Conservation (phyloP, 2,329 filamentous ascomycete species). For the Talaromyces islandicus region DNA sequence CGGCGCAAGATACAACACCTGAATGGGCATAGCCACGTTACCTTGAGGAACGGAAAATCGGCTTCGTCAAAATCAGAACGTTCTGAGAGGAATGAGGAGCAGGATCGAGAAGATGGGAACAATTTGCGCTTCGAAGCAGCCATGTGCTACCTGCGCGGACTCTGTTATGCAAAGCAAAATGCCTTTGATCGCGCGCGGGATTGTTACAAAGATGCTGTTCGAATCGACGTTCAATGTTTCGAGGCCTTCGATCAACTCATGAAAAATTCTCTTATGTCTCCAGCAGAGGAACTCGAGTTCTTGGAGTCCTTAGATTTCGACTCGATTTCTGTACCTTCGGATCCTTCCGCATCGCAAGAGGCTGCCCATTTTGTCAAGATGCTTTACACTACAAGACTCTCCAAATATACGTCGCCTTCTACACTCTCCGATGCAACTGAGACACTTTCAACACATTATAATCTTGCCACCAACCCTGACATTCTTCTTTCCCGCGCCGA, state of each 20-base stretch:
- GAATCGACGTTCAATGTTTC: conserved; percentile 96
- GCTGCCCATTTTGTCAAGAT: conserved; percentile 91
- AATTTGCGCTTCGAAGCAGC: conserved; percentile 86
- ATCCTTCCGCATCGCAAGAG: conserved; percentile 68
- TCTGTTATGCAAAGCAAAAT: conserved; percentile 96
- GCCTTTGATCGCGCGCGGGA: conserved; percentile 95
- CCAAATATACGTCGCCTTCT: conserved; percentile 85
- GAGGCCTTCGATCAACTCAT: conserved; percentile 98
- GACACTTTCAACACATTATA: conserved; percentile 89
- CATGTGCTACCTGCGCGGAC: conserved; percentile 91
- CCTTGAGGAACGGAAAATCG: conserved; percentile 41
- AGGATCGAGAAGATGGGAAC: conserved; percentile 62
- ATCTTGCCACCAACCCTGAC: conserved; percentile 77
- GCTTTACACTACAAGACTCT: conserved; percentile 90
- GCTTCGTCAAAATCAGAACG: conserved; percentile 42
- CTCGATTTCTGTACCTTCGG: conserved; percentile 61
- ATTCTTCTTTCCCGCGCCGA: conserved; percentile 86
- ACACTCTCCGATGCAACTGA: conserved; percentile 82
- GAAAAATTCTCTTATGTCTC: conserved; percentile 87
- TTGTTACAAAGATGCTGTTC: conserved; percentile 95
- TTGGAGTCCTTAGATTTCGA: conserved; percentile 87
- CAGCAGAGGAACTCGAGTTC: conserved; percentile 84
- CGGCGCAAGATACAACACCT: conserved; percentile 67
- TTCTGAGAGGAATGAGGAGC: conserved; percentile 54
- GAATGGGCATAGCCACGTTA: conserved; percentile 48